Base-by-base conservation (phyloP, 805 yeast genomes). In the Candida morakotiae region DNA sequence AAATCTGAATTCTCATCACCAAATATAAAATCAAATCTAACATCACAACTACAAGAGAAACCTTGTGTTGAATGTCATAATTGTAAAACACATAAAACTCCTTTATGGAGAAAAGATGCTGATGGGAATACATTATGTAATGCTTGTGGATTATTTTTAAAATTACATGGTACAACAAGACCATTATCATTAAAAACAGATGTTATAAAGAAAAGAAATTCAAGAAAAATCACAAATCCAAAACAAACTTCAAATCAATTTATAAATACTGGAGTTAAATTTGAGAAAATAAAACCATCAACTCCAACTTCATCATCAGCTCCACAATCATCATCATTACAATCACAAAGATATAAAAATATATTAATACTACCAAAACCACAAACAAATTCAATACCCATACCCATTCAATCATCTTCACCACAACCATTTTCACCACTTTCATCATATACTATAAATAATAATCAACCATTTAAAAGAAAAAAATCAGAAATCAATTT, bases 91-190 rank as follows among this genome's bases (percentile, higher is more conserved):
- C 53, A 69, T 2, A 77, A 75, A 41, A 78, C 84, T 0, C 84
- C 84, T 0, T 58, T 78, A 15, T 78, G 84, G 84, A 58, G 84
- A 32, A 69, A 75, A 51, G 81, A 77, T 49, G 69, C 78, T 4
- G 64, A 57, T 16, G 84, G 84, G 1, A 73, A 76, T 42, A 76
- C 83, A 2, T 60, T 78, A 3, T 78, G 84, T 52, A 78, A 78
- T 49, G 84, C 84, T 0, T 78, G 83, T 60, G 83, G 83, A 0
- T 58, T 78, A 20, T 78, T 77, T 48, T 67, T 70, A 35, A 77
- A 77, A 47, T 53, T 78, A 14, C 84, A 78, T 48, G 84, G 84
- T 14, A 74, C 82, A 2, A 74, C 76, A 52, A 56, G 84, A 35
- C 84, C 84, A 2, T 56, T 78, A 16, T 70, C 80, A n/a, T 58